phyloP scores from a whole-genome alignment of 192 early-diverging fungal genomes.

The Coemansia sp. region DNA sequence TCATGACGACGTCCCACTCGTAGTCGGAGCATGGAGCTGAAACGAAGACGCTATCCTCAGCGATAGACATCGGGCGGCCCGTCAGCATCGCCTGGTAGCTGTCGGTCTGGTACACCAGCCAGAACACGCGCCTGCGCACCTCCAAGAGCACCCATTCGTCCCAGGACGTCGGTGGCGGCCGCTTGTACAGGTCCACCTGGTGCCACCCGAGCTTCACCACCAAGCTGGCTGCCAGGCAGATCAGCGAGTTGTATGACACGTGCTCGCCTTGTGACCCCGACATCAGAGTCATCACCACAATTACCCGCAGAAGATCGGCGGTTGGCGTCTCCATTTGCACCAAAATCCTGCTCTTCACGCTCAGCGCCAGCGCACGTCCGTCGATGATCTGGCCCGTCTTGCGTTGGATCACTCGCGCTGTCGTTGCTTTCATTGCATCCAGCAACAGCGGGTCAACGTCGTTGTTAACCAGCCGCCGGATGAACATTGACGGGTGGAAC shows the following conservation, averaged over 20 bases:
- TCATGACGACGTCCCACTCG: slow-evolving; percentile 48
- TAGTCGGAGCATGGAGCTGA: slow-evolving; percentile 51
- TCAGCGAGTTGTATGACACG: slow-evolving; percentile 54
- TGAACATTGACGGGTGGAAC: slow-evolving; percentile 55
- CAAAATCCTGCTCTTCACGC: slow-evolving; percentile 43
- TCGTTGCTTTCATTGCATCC: slow-evolving; percentile 49
- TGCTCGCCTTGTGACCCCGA: slow-evolving; percentile 49
- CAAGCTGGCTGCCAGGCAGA: slow-evolving; percentile 48
- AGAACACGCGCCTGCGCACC: slow-evolving; percentile 45
- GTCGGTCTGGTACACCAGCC: slow-evolving; percentile 55
- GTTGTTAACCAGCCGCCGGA: slow-evolving; percentile 42
- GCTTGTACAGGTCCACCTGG: slow-evolving; percentile 44
- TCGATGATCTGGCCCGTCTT: slow-evolving; percentile 42
- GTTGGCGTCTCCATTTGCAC: slow-evolving; percentile 39
- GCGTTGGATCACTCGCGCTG: slow-evolving; percentile 31
- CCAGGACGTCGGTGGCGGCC: slow-evolving; percentile 27
- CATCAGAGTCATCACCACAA: slow-evolving; percentile 49
- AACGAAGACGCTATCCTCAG: slow-evolving; percentile 49
- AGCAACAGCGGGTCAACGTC: slow-evolving; percentile 49
- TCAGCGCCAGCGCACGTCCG: slow-evolving; percentile 31
- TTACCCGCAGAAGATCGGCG: slow-evolving; percentile 27
- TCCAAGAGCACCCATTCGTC: slow-evolving; percentile 49
- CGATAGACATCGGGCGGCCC: slow-evolving; percentile 44
- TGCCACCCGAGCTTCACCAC: slow-evolving; percentile 50
- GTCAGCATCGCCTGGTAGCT: slow-evolving; percentile 57